Conservation (phyloP, 345 rosid genomes). For the Turnera subulata region DNA sequence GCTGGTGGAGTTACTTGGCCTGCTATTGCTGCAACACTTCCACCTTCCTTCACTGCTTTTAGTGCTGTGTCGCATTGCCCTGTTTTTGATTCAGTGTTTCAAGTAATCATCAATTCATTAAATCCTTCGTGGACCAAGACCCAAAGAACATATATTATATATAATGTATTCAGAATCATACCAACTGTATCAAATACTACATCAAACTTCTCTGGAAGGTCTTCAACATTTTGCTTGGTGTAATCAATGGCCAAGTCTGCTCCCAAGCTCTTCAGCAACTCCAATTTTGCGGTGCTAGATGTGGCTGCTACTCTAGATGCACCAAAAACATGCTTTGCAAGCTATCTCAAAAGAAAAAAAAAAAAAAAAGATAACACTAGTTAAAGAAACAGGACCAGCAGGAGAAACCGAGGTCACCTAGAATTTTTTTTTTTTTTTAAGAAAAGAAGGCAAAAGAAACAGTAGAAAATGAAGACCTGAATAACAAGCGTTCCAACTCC, state of each 20-base stretch:
- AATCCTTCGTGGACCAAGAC: background rate
- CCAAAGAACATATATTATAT: too few species aligned
- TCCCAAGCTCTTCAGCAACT: constrained; percentile 20
- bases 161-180: constrained; percentile 6
- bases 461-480: too few species aligned
- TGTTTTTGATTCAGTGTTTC: constrained; percentile 3
- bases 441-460: too few species aligned
- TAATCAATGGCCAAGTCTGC: constrained; percentile 20
- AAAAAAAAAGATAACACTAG: too few species aligned
- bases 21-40: constrained; percentile 12
- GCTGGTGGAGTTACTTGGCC: constrained; percentile 16
- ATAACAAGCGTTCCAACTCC: constrained; percentile 20
- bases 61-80: constrained; percentile 9
- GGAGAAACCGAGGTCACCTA: too few species aligned
- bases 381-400: too few species aligned
- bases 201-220: constrained; percentile 17
- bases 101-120: background rate
- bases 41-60: constrained; percentile 21
- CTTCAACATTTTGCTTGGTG: constrained; percentile 15
- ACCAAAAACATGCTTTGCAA: constrained; percentile 22
- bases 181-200: constrained; percentile 21
- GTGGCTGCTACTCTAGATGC: constrained; percentile 18
- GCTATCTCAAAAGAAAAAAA: background rate
- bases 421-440: too few species aligned
- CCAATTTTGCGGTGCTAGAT: constrained; percentile 13